These are phyloP conservation scores for Panellus pusillus DNA, from an alignment of 768 basidiomycete species.

Conservation along the genomic window DNA sequence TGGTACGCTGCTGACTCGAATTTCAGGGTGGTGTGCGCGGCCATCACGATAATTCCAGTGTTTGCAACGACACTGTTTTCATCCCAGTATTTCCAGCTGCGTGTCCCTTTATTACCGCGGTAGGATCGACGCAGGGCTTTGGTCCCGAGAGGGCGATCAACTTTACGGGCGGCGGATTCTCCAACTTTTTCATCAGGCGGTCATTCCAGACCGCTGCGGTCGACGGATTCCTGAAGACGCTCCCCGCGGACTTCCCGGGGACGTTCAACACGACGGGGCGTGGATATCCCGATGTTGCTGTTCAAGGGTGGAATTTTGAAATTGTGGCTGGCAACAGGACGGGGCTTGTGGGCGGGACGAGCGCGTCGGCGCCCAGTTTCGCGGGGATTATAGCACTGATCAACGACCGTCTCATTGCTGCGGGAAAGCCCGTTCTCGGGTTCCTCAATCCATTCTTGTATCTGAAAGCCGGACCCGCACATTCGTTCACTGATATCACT, in stretches of 20 bases:
- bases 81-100: constrained; percentile 25
- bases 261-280: constrained; percentile 13
- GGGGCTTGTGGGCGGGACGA: constrained; percentile 38
- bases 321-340: not conserved
- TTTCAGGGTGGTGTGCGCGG: constrained; percentile 5
- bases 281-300: constrained; percentile 19
- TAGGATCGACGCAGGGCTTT: constrained; percentile 6
- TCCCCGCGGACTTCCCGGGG: constrained; percentile 1
- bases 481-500: not conserved
- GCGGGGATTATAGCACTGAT: constrained; percentile 43
- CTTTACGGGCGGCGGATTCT: constrained; percentile 38
- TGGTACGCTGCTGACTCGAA: not conserved
- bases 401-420: constrained; percentile 39
- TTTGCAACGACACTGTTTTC: constrained; percentile 27
- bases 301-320: constrained; percentile 4
- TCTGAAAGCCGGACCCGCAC: not conserved
- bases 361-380: constrained; percentile 43
- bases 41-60: constrained; percentile 2
- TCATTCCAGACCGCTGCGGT: constrained; percentile 33
- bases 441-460: constrained; percentile 23
- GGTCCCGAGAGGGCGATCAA: not conserved
- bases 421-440: constrained; percentile 32
- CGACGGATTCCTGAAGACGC: constrained; percentile 23
- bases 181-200: constrained; percentile 36
- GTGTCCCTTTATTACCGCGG: constrained; percentile 3